phyloP scores from a whole-genome alignment of 495 filamentous ascomycete species.

The Podospora conica region DNA sequence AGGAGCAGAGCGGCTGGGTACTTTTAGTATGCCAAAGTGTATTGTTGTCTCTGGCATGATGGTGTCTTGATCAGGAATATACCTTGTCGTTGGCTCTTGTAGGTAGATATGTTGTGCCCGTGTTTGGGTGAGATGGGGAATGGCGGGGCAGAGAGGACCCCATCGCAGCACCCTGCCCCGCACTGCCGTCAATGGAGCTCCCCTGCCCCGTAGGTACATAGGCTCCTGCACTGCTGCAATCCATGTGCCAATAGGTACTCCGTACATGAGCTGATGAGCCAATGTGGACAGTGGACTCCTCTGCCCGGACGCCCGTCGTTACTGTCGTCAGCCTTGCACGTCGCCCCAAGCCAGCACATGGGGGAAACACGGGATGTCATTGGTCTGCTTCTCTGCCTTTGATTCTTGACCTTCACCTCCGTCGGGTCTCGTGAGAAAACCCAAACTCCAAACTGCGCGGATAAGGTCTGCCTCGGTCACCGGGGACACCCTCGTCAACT shows the following conservation, averaged over 20 bases:
- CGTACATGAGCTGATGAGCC: too few species aligned
- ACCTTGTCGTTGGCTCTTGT: background rate
- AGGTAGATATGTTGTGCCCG: too few species aligned
- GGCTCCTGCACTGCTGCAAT: background rate
- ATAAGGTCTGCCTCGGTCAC: background rate
- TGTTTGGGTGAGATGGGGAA: background rate
- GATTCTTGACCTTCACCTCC: background rate
- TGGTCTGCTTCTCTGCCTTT: constrained; percentile 15
- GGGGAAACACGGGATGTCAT: constrained; percentile 16
- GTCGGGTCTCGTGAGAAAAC: constrained; percentile 7
- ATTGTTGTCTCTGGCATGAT: background rate
- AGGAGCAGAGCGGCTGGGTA: background rate
- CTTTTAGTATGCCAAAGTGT: background rate
- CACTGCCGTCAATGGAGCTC: background rate
- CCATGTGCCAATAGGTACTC: background rate
- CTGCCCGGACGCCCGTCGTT: too few species aligned
- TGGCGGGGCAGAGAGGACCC: background rate
- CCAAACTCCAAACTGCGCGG: constrained; percentile 1
- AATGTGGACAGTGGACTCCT: background rate
- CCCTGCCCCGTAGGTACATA: too few species aligned
- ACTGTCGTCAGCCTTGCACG: constrained; percentile 21
- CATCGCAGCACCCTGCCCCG: background rate
- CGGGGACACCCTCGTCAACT: background rate
- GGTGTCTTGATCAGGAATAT: background rate
- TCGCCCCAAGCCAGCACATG: constrained; percentile 21